A percentile compares a stretch with the other conserved stretches of the same genome.
Evolutionary conservation across 1,284 basidiomycete genomes (phyloP).

Genomic region (Sporisorium iseilematis-ciliati): DNA sequence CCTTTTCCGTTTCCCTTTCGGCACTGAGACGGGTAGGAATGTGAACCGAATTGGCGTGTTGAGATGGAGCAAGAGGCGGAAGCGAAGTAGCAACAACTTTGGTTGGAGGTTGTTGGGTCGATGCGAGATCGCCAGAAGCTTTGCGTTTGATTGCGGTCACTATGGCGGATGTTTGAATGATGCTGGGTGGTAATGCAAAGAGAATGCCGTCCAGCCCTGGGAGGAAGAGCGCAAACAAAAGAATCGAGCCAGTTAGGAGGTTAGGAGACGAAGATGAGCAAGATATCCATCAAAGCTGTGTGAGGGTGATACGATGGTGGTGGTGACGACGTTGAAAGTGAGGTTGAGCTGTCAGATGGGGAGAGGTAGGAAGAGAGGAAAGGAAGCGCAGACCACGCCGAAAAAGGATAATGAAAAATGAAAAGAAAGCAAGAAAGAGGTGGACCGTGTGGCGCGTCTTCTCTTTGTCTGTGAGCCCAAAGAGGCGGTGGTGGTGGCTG

Average conservation of each 20-base stretch:
- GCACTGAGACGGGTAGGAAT: neutral
- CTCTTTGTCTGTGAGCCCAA: neutral
- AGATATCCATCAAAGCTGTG: neutral
- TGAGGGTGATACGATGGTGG: too few species aligned
- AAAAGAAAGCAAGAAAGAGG: conserved; percentile 1
- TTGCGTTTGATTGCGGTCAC: conserved; percentile 37
- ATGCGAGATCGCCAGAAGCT: conserved; percentile 38
- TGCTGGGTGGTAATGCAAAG: neutral
- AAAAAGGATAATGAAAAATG: neutral
- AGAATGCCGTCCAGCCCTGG: conserved; percentile 1
- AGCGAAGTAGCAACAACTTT: conserved; percentile 2
- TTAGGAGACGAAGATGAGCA: neutral
- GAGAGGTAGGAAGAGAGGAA: neutral
- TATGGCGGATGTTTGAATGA: conserved; percentile 12
- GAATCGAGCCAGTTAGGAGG: too few species aligned
- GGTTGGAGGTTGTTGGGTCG: conserved; percentile 18
- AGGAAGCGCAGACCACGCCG: neutral
- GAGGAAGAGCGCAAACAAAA: neutral
- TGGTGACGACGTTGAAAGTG: neutral
- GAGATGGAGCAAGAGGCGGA: conserved; percentile 29
- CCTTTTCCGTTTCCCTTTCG: neutral
- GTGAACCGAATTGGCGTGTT: conserved; percentile 18
- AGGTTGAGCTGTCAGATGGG: neutral
- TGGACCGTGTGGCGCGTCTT: conserved; percentile 10
- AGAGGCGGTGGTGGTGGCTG: conserved; percentile 1